phyloP scores from a whole-genome alignment of 2,329 filamentous ascomycete species.

The Colletotrichum noveboracense region DNA sequence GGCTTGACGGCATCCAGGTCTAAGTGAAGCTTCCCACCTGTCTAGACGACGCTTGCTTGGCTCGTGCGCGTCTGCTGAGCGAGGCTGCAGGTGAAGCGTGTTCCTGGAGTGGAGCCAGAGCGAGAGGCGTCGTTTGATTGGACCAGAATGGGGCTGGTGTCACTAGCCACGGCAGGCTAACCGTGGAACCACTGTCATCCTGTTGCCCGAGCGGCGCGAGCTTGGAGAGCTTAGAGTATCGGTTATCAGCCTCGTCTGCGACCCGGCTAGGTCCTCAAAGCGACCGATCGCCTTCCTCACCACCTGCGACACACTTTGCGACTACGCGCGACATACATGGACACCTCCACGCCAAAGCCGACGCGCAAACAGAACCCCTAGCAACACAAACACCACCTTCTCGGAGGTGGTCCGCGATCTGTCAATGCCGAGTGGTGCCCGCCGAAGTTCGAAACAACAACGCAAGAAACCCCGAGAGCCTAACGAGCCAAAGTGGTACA shows the following conservation, averaged over 20 bases:
- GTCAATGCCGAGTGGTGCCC: conserved; percentile 20
- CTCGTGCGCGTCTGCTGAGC: background rate
- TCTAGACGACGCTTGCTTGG: background rate
- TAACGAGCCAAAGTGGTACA: conserved; percentile 33
- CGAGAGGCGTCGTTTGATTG: background rate
- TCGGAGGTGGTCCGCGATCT: conserved; percentile 6
- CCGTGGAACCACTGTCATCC: background rate
- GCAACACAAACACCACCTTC: conserved; percentile 15
- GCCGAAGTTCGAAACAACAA: background rate
- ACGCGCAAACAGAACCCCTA: background rate
- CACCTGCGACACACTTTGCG: background rate
- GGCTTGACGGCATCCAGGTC: background rate
- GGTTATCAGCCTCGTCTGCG: conserved; percentile 14
- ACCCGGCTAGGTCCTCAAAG: conserved; percentile 1
- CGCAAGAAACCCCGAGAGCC: conserved; percentile 3
- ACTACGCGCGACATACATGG: background rate
- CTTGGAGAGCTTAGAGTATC: conserved; percentile 15
- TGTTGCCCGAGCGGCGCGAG: conserved; percentile 11
- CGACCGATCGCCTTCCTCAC: background rate
- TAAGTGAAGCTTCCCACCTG: background rate
- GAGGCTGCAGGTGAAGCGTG: background rate
- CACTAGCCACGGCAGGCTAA: conserved; percentile 19
- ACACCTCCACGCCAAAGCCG: background rate
- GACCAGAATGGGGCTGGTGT: background rate
- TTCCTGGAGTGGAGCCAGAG: background rate